Base-by-base conservation (phyloP, 371 early-diverging fungal species). In the Mucor mucedo region DNA sequence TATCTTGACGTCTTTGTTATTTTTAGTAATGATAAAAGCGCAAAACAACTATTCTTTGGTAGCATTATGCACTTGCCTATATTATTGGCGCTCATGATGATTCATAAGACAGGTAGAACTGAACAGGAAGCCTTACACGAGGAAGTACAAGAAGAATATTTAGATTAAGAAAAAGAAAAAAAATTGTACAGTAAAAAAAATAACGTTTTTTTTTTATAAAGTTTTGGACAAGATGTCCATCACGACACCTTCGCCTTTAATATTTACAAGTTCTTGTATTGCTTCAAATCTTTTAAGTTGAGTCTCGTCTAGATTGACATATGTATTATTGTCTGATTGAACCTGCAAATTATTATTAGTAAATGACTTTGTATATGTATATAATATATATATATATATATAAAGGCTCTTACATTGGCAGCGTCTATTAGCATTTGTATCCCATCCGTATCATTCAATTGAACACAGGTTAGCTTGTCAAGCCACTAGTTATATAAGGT, bases 21-120 rank as follows among this genome's bases (percentile, higher is more conserved):
- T n/a, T n/a, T 39, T n/a, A 79, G 79, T 62, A 89, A 88, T 63
- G 92, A 94, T 50, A 91, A 91, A 73, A 86, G 83, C 5, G 95
- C 92, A n/a, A 74, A 95, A n/a, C 86, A 89, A 41, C 73, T 97
- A 61, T 97, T 98, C 77, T 98, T 97, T 79, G 89, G 88, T 30
- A 93, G 93, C 67, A 64, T 98, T 45, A 80, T 95, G 38, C 93
- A 97, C 68, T 72, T 98, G 61, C 97, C 97, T 0, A 77, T 96
- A 1, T 65, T 93, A 32, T 71, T 97, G 52, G 93, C 86, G 4
- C 79, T 97, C 47, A 79, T 97, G 78, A 90, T 98, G 88, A 62
- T 91, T 21, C 97, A 96, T 76, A 96, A 98, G 59, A 66, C 35
- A 8, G 35, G 35, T 35, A 35, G 35, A 35, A 1, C 35, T 4